Base-by-base conservation (phyloP, 164 flowering plant species). In the Nymphaea thermarum region DNA sequence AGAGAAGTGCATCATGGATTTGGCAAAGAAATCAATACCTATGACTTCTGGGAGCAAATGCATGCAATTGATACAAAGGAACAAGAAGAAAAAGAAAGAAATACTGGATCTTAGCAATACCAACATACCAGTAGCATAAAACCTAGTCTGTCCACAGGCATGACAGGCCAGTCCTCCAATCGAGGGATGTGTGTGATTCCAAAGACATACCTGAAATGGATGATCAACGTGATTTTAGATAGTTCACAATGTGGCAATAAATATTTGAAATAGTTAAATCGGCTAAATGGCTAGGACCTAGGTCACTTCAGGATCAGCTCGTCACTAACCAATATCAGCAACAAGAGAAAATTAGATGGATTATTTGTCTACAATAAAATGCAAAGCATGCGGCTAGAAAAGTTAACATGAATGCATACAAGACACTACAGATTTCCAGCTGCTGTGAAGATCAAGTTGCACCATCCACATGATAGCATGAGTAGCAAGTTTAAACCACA, bases 101-200 rank as follows among this genome's bases (percentile, higher is more conserved):
- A 62, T 17, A 12, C n/a, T 5, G 42, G 42, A 62, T 17, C n/a
- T 3, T 17, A 62, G 36, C 64, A 62, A 17, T 25, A 51, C 64
- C 25, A 62, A 41, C 64, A 45, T 88, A 90, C 97, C 97, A 82
- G 77, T 43, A 88, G 97, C 85, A 72, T 88, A 66, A 90, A 90
- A 41, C 97, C 96, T 70, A 88, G 80, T 65, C 70, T 90, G 15
- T 90, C 97, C 67, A 84, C 97, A 0, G 93, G 96, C 96, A 90
- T 88, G 64, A 90, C 92, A 51, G 96, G 96, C 93, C 93, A 90
- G 73, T 90, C 96, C 77, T 90, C 96, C 63, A 90, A 71, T 36
- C 96, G 82, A 63, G 96, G 96, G 72, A 90, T 79, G 68, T 86
- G 96, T 4, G 90, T 88, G 61, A 90, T 71, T 65, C 96, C 96